Evolutionary conservation across 257 asterid species (phyloP).

Genomic region (Vinca minor): DNA sequence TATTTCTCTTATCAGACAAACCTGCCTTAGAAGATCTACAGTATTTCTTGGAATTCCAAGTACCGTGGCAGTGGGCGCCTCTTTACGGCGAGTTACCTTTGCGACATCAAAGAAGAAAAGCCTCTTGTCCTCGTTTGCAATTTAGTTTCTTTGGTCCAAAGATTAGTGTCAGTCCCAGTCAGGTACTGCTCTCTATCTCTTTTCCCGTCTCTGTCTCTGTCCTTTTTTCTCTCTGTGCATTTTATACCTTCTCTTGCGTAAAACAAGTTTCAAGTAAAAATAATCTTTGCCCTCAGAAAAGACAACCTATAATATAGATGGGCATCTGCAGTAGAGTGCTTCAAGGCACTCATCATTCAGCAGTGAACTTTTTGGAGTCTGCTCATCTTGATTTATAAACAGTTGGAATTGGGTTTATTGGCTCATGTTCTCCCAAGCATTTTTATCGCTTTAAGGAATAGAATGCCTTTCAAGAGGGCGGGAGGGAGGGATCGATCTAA

Average conservation of each 20-base stretch:
- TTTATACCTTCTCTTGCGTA: too few relatives aligned
- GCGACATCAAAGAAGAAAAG: conserved; percentile 73
- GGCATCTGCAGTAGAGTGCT: not conserved
- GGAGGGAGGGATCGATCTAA: not conserved
- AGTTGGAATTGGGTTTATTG: not conserved
- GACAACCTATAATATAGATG: not conserved
- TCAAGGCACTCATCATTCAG: not conserved
- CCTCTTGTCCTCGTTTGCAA: conserved; percentile 67
- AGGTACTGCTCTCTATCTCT: conserved; percentile 40
- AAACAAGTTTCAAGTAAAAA: not conserved
- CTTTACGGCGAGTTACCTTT: conserved; percentile 88
- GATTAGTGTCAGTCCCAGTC: conserved; percentile 59
- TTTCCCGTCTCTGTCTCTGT: too few relatives aligned
- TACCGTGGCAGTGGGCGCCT: conserved; percentile 95
- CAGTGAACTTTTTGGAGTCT: not conserved
- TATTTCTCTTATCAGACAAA: conserved; percentile 45
- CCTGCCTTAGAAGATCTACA: conserved; percentile 84
- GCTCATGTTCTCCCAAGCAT: not conserved
- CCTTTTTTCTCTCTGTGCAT: too few relatives aligned
- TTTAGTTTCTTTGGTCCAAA: conserved; percentile 78
- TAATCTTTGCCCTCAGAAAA: not conserved
- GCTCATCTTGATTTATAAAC: not conserved
- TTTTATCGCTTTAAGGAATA: not conserved
- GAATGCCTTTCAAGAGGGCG: not conserved
- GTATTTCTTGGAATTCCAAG: conserved; percentile 92